Conservation (phyloP, 164 flowering plant species). For the Magnolia kwangsiensis region DNA sequence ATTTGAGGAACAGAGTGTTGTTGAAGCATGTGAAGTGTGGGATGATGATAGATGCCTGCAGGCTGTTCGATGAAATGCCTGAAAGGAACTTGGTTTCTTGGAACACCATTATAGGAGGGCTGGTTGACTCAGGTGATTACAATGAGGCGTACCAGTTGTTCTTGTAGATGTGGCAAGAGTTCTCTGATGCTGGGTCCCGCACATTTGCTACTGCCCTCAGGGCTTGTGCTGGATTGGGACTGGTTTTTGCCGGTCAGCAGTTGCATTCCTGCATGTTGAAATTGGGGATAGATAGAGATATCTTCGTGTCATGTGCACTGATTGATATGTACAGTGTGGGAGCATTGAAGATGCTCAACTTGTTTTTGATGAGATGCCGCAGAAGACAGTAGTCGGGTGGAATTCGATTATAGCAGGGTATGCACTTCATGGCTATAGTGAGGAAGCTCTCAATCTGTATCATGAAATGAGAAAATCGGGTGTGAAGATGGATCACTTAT, state of each 20-base stretch:
- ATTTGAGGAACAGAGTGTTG: constrained; percentile 50
- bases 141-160: constrained; percentile 47
- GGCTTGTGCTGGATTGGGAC: constrained; percentile 44
- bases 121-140: constrained; percentile 44
- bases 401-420: constrained; percentile 61
- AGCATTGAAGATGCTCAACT: constrained; percentile 47
- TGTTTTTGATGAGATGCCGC: constrained; percentile 58
- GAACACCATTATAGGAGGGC: constrained; percentile 46
- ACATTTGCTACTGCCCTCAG: constrained; percentile 40
- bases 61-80: constrained; percentile 60
- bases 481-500: constrained; percentile 57
- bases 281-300: constrained; percentile 34
- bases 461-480: constrained; percentile 61
- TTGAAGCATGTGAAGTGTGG: constrained; percentile 63
- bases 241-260: constrained; percentile 39
- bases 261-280: constrained; percentile 55
- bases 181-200: constrained; percentile 36
- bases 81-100: constrained; percentile 45
- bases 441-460: constrained; percentile 49
- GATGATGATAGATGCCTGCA: constrained; percentile 52
- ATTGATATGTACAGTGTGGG: constrained; percentile 70
- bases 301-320: constrained; percentile 48
- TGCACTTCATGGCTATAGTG: constrained; percentile 63
- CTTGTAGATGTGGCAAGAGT: constrained; percentile 43
- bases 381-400: constrained; percentile 67